Percentiles rank a stretch among this genome's conserved stretches.
Conservation (phyloP, 768 basidiomycete species). For the Auriscalpium vulgare region DNA sequence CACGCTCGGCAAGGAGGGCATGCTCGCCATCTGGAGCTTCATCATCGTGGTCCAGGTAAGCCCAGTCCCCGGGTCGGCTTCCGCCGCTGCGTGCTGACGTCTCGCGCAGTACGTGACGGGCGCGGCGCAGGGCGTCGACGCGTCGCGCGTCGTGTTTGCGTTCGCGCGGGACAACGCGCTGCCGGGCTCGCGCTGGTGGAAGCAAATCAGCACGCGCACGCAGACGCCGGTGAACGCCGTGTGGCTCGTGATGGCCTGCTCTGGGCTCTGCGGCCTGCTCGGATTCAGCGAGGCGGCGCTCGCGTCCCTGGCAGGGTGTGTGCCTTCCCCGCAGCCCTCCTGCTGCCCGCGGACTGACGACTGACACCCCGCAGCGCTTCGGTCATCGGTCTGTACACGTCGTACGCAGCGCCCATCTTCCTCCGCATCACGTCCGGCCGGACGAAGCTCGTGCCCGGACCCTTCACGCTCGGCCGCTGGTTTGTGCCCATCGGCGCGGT, state of each 20-base stretch:
- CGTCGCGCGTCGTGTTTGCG: constrained; percentile 68
- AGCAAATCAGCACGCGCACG: constrained; percentile 46
- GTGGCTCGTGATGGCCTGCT: constrained; percentile 57
- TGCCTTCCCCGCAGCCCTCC: not conserved
- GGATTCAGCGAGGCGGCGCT: constrained; percentile 60
- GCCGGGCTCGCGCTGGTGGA: constrained; percentile 67
- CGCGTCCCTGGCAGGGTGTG: constrained; percentile 60
- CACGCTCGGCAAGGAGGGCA: constrained; percentile 57
- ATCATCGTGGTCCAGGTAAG: constrained; percentile 55
- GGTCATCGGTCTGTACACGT: constrained; percentile 64
- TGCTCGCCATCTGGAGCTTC: constrained; percentile 65
- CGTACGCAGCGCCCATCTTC: constrained; percentile 61
- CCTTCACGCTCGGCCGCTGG: constrained; percentile 56
- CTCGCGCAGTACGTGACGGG: constrained; percentile 54
- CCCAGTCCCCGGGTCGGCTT: not conserved
- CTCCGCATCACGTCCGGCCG: constrained; percentile 65
- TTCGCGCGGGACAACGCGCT: constrained; percentile 70
- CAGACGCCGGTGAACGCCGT: constrained; percentile 71
- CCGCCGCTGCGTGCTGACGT: constrained; percentile 17
- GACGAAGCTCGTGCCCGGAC: constrained; percentile 46
- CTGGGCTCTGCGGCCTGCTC: constrained; percentile 53
- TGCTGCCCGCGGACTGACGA: not conserved
- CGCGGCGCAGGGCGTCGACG: constrained; percentile 68
- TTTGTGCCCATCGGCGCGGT: constrained; percentile 49
- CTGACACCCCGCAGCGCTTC: constrained; percentile 38